Evolutionary conservation across 305 asterid genomes (phyloP).

Genomic region (Fraxinus greggii): DNA sequence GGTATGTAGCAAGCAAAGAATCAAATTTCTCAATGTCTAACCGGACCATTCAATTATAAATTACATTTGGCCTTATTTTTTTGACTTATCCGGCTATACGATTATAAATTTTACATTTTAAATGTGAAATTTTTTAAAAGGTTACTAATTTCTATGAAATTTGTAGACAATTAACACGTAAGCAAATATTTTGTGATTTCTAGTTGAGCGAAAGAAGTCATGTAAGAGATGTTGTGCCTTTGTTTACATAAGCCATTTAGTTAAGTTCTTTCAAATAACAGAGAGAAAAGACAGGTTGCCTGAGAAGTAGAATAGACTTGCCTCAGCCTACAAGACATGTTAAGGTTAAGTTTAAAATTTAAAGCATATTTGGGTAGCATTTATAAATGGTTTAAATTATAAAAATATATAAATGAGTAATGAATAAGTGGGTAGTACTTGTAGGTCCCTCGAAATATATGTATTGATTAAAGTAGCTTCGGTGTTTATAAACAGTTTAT

Average conservation of each 20-base stretch:
- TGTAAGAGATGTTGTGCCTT: not conserved
- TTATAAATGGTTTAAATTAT: too few relatives aligned
- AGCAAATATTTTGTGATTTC: not conserved
- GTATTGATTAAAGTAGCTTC: not conserved
- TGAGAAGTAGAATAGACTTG: not conserved
- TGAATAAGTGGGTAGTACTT: too few relatives aligned
- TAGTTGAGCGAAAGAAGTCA: not conserved
- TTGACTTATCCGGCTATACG: not conserved
- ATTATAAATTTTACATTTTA: not conserved
- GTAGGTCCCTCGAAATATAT: not conserved
- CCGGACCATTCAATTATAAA: not conserved
- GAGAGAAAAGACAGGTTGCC: not conserved
- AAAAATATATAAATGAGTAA: too few relatives aligned
- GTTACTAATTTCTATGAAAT: not conserved
- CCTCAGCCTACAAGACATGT: not conserved
- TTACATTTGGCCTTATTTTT: not conserved
- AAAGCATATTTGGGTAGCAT: not conserved
- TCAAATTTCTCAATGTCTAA: not conserved
- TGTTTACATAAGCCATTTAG: not conserved
- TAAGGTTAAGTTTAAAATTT: not conserved
- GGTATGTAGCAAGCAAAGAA: not conserved
- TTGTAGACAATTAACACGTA: not conserved
- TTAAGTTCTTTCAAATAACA: not conserved
- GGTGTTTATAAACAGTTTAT: not conserved
- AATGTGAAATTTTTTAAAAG: not conserved